A percentile compares a stretch with the other conserved stretches of the same genome.
Conservation (phyloP, 768 basidiomycete species). For the Termitomyces sp. region DNA sequence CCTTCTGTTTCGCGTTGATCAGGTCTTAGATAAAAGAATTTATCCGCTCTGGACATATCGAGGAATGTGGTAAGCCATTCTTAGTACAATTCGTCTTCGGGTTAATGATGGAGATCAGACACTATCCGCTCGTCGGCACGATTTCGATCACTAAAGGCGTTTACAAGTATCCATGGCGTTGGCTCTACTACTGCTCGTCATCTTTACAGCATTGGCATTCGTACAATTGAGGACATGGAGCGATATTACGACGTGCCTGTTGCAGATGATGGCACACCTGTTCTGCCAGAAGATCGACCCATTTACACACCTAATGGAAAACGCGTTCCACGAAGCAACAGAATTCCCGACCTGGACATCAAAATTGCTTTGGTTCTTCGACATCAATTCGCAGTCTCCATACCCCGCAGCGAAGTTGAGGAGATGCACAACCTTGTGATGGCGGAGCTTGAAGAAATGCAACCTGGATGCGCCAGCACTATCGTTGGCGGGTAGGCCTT, state of each 20-base stretch:
- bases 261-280: slow-evolving; percentile 4
- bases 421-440: slow-evolving; percentile 67
- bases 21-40: slow-evolving; percentile 57
- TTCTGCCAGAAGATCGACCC: slow-evolving; percentile 9
- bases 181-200: slow-evolving; percentile 65
- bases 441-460: slow-evolving; percentile 56
- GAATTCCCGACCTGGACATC: slow-evolving; percentile 36
- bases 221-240: slow-evolving; percentile 66
- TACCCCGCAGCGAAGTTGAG: slow-evolving; percentile 73
- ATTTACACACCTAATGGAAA: slow-evolving; percentile 31
- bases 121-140: slow-evolving; percentile 43
- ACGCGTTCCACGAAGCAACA: slow-evolving; percentile 10
- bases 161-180: slow-evolving; percentile 67
- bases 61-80: slow-evolving; percentile 48
- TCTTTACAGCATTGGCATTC: slow-evolving; percentile 60
- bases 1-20: not conserved
- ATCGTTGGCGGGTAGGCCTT: slow-evolving; percentile 70
- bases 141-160: slow-evolving; percentile 50
- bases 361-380: slow-evolving; percentile 56
- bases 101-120: slow-evolving; percentile 29
- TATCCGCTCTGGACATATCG: slow-evolving; percentile 45
- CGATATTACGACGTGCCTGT: slow-evolving; percentile 51
- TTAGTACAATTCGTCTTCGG: not conserved
- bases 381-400: slow-evolving; percentile 48
- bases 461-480: slow-evolving; percentile 65